These are phyloP conservation scores for Chaetomium globosum DNA, from an alignment of 2,329 filamentous ascomycete species.

Conservation along the genomic window DNA sequence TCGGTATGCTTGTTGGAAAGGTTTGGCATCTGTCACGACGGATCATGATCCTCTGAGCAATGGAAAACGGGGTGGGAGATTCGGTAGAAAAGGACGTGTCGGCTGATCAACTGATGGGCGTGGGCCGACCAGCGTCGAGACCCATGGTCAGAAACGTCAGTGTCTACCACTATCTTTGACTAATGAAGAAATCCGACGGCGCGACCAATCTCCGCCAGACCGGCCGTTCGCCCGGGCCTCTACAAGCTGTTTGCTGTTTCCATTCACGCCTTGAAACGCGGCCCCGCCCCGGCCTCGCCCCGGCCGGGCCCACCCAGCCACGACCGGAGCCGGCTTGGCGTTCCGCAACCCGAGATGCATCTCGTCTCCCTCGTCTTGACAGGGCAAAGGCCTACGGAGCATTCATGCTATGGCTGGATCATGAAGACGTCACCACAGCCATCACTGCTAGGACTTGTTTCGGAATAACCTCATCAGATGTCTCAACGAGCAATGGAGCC, in stretches of 20 bases:
- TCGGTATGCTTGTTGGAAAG: not conserved
- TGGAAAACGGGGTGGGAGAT: conserved; percentile 4
- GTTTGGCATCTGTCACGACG: not conserved
- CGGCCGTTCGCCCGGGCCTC: conserved; percentile 2
- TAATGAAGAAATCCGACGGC: not conserved
- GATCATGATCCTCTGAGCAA: not conserved
- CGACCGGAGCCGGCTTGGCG: conserved; percentile 23
- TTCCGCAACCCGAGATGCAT: not conserved
- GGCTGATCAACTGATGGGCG: not conserved
- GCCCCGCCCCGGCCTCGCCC: conserved; percentile 11
- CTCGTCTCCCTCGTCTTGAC: not conserved
- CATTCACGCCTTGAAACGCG: conserved; percentile 22
- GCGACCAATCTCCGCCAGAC: conserved; percentile 1
- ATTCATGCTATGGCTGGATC: not conserved
- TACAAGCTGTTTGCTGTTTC: not conserved
- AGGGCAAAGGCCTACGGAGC: not conserved
- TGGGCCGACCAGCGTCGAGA: not conserved
- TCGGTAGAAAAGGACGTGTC: conserved; percentile 19
- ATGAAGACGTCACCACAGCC: not conserved
- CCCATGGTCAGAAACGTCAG: not conserved
- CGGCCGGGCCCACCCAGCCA: conserved; percentile 11
- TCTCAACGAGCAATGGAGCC: not conserved
- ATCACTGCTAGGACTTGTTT: too few relatives aligned
- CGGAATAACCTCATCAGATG: not conserved
- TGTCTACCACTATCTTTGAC: not conserved